Evolutionary conservation across 768 basidiomycete species (phyloP).

Genomic region (Termitomyces heimii): DNA sequence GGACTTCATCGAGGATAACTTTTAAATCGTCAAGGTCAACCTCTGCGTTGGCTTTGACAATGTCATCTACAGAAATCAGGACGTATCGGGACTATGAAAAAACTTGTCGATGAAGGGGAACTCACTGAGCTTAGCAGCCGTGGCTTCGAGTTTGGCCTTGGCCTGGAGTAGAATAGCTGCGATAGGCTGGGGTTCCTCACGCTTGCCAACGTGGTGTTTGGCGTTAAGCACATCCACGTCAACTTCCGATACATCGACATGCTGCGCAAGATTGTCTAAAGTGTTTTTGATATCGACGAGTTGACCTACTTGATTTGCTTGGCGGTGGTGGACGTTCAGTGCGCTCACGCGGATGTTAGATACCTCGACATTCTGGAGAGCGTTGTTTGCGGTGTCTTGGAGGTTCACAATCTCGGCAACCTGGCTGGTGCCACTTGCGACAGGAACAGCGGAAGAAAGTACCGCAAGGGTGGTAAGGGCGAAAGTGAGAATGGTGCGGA

Average conservation of each 20-base stretch:
- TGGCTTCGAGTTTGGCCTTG: background rate
- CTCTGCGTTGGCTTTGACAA: background rate
- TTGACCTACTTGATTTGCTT: background rate
- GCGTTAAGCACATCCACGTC: background rate
- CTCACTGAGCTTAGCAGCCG: background rate
- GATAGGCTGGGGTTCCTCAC: background rate
- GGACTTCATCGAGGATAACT: background rate
- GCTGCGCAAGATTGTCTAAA: background rate
- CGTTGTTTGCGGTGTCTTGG: background rate
- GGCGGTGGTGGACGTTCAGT: background rate
- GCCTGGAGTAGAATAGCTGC: background rate
- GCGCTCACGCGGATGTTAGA: background rate
- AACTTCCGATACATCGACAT: background rate
- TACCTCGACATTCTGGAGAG: background rate
- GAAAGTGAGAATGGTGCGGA: background rate
- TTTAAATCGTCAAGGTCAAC: background rate
- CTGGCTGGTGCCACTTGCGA: background rate
- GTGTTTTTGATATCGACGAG: background rate
- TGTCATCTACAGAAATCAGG: background rate
- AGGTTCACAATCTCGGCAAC: background rate
- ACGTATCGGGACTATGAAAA: background rate
- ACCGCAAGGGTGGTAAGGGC: background rate
- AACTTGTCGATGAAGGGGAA: background rate
- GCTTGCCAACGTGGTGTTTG: background rate
- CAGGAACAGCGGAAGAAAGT: background rate